These are phyloP conservation scores for Picochlorum sp. DNA, from an alignment of 139 green algal species.

Conservation along the genomic window DNA sequence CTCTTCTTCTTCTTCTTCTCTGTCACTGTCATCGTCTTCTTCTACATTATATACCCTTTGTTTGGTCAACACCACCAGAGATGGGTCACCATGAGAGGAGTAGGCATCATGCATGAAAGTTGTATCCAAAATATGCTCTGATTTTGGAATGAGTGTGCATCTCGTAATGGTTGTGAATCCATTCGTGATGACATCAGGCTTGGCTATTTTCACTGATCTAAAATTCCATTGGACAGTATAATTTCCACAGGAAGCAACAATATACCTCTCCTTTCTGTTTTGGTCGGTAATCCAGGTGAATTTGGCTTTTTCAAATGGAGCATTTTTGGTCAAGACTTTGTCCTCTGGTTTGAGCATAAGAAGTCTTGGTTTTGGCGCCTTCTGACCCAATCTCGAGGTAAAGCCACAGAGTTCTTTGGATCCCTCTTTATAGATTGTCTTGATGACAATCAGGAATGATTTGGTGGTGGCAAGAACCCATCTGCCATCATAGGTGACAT, in stretches of 20 bases:
- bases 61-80: conserved; percentile 49
- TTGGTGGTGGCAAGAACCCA: conserved; percentile 89
- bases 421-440: conserved; percentile 62
- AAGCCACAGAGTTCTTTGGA: conserved; percentile 62
- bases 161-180: conserved; percentile 71
- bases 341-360: conserved; percentile 81
- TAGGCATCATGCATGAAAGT: conserved; percentile 68
- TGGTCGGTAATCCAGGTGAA: conserved; percentile 86
- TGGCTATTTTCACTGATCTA: conserved; percentile 43
- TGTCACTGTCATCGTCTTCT: conserved; percentile 20
- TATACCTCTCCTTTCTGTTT: conserved; percentile 71
- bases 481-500: conserved; percentile 84
- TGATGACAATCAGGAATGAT: conserved; percentile 88
- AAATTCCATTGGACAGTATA: conserved; percentile 85
- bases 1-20: conserved; percentile 13
- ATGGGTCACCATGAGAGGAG: conserved; percentile 11
- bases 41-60: conserved; percentile 29
- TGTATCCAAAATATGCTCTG: conserved; percentile 69
- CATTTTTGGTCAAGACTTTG: conserved; percentile 16
- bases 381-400: conserved; percentile 47
- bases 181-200: conserved; percentile 40
- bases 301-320: conserved; percentile 47
- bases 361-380: conserved; percentile 65
- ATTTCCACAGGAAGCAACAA: conserved; percentile 68
- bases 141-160: conserved; percentile 71